Evolutionary conservation across 768 basidiomycete species (phyloP).

Genomic region (Melanogaster broomeanus): DNA sequence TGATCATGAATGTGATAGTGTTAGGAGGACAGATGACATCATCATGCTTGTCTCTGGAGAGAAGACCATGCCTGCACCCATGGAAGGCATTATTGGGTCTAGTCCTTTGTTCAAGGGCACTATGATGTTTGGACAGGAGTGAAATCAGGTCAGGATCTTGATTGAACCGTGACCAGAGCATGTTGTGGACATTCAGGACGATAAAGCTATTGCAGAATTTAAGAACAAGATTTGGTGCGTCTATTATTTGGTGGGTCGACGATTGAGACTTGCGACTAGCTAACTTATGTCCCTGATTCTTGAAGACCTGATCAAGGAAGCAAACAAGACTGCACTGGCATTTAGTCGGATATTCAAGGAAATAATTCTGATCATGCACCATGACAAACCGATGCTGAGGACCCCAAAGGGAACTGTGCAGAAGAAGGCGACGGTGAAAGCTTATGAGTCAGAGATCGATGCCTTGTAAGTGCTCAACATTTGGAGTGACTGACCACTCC

Average conservation of each 20-base stretch:
- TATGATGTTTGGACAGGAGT: conserved; percentile 24
- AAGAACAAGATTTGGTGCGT: conserved; percentile 22
- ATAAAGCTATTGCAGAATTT: conserved; percentile 6
- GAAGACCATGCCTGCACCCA: background rate
- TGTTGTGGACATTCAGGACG: conserved; percentile 11
- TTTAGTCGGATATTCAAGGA: conserved; percentile 45
- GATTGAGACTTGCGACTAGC: too few relatives aligned
- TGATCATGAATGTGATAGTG: too few relatives aligned
- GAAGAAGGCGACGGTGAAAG: conserved; percentile 34
- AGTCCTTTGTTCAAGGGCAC: conserved; percentile 7
- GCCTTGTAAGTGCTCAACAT: conserved; percentile 40
- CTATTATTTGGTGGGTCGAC: too few relatives aligned
- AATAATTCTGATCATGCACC: conserved; percentile 44
- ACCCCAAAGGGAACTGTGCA: conserved; percentile 44
- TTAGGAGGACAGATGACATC: conserved; percentile 36
- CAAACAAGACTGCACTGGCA: conserved; percentile 35
- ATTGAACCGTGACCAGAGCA: conserved; percentile 11
- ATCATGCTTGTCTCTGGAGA: conserved; percentile 19
- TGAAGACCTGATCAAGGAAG: conserved; percentile 34
- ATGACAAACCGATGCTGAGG: conserved; percentile 42
- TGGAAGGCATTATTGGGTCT: conserved; percentile 5
- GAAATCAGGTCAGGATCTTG: conserved; percentile 19
- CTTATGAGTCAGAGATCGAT: conserved; percentile 46
- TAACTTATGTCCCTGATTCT: too few relatives aligned
- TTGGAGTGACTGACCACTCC: too few relatives aligned